phyloP scores from a whole-genome alignment of 1,284 basidiomycete species.

The Ganoderma meredithae region DNA sequence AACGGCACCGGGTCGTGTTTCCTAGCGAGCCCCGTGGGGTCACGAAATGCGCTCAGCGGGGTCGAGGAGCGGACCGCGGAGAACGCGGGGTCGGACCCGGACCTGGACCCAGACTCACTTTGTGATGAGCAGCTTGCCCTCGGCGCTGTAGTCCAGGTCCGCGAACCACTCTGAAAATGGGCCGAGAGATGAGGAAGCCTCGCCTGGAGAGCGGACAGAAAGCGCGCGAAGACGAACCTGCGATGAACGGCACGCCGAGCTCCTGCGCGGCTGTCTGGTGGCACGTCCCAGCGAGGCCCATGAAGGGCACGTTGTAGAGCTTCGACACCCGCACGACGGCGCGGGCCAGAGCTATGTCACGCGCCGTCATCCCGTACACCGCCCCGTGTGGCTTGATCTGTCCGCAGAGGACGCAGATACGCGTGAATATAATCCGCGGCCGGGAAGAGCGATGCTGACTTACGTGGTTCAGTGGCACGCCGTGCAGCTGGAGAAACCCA shows the following conservation, averaged over 20 bases:
- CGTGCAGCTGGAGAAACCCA: conserved; percentile 61
- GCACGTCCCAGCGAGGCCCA: conserved; percentile 66
- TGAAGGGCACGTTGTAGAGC: conserved; percentile 59
- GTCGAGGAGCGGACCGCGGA: not conserved
- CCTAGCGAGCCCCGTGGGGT: conserved; percentile 40
- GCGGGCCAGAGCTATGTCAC: conserved; percentile 58
- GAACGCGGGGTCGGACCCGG: not conserved
- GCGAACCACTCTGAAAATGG: conserved; percentile 62
- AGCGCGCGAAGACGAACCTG: conserved; percentile 53
- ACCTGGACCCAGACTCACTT: conserved; percentile 45
- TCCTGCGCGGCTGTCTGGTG: conserved; percentile 63
- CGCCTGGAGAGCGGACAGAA: no score
- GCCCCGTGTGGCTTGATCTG: conserved; percentile 66
- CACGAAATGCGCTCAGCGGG: not conserved
- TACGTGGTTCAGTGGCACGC: conserved; percentile 58
- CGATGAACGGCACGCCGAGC: conserved; percentile 61
- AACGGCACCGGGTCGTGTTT: conserved; percentile 57
- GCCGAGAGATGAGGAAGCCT: no score
- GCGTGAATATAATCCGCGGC: no score
- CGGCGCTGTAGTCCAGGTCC: conserved; percentile 61
- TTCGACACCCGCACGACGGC: conserved; percentile 59
- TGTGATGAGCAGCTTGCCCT: conserved; percentile 64
- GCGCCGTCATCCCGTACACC: conserved; percentile 61
- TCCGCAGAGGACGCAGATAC: no score
- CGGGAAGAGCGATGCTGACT: conserved; percentile 29